Evolutionary conservation across 176 grass and related monocot species (phyloP), one percentile per base, ranked within the genome.

Genomic region (Rhynchospora pubera): DNA sequence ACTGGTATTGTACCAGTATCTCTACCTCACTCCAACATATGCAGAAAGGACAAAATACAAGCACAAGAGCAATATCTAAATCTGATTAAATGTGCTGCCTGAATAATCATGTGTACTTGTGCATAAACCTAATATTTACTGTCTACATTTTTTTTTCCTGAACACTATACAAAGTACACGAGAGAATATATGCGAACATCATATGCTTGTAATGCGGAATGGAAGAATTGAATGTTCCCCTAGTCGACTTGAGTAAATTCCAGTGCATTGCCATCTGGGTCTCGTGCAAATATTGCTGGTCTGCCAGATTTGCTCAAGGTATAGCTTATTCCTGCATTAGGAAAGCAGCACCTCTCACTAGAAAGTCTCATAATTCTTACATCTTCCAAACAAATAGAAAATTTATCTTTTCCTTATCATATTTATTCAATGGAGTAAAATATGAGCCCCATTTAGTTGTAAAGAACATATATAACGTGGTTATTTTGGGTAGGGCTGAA

Each of bases 201-300:
- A 68, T 43, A 68, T 68, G 65, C 32, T 68, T 68, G 65, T 77
- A 77, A 77, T 34, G 14, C 55, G 72, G 47, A 56, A 77, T 2
- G 72, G 50, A 77, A 26, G 50, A 77, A 18, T 44, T 68, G 32
- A 68, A 67, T 5, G 44, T 68, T 3, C 42, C 32, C 32, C 85
- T 68, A 76, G 63, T 91, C 93, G 18, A 99, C 91, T 87, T 95
- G 92, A 60, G 96, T 99, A 85, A 99, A 99, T 84, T 95, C 96
- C 85, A 99, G 79, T 0, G 92, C 89, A 0, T 93, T 99, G 53
- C 86, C 91, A 65, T 99, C 96, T 4, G 92, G 92, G 70, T 95
- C 96, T 82, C 96, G 77, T 47, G 92, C 84, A 90, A 98, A 94
- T 65, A 94, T 98, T 5, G 96, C 96, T 55, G 90, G 91, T 42